Evolutionary conservation across 306 rosid genomes (phyloP), one percentile per base, ranked within the genome.

Genomic region (Vigna hirtella): DNA sequence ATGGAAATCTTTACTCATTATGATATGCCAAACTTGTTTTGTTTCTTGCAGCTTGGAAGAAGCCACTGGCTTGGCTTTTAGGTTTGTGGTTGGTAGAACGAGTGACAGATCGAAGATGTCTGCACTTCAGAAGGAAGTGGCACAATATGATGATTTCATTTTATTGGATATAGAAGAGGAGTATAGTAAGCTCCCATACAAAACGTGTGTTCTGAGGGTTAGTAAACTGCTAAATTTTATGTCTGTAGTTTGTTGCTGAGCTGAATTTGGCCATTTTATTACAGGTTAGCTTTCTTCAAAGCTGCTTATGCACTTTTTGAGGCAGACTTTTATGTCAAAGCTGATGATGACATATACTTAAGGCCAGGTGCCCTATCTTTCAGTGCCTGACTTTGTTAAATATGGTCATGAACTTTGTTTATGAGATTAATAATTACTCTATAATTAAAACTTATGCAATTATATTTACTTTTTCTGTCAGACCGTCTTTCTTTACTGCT

Each of bases 101-200:
- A 86, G 67, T 71, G 96, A 91, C 70, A 87, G 72, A 80, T 77
- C 62, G 4, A 86, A 96, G 87, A 96, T 93, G 98, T 58, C 77
- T 16, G 91, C 89, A 24, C 98, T 96, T 51, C 82, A 66, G 70
- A 87, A 66, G 79, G 99, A 96, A 85, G 70, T 91, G 18, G 92
- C 93, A 3, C 79, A 82, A 78, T 90, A 89, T 20, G 97, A 96
- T 52, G 99, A 96, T 76, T 93, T 96, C 84, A 76, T 96, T 90
- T 87, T 80, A 30, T 63, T 96, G 89, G 99, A 96, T 87, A 86
- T 93, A 11, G 91, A 96, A 89, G 99, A 93, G 93, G 96, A 96
- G 97, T 96, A 96, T 83, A 91, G 96, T 87, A 96, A 89, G 90
- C 99, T 96, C 70, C 99, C 99, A 73, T 89, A 96, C 87, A 96